A percentile compares a stretch with the other conserved stretches of the same genome.
Conservation (phyloP, 176 grass and related monocot species). For the Aegilops longissima region DNA sequence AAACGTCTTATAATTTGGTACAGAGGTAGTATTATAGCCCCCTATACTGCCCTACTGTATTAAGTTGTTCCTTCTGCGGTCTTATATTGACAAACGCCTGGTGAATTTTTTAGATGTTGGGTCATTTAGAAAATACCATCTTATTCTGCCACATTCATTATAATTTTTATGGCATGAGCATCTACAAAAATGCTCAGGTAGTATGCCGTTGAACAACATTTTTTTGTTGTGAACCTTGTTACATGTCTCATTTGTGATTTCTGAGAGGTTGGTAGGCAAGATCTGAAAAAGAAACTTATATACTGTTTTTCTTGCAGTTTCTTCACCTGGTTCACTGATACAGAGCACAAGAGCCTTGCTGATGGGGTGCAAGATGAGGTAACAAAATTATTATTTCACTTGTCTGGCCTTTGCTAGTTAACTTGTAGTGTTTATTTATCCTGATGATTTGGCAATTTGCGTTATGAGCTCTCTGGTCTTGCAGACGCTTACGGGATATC, state of each 20-base stretch:
- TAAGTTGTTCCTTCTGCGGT: not conserved
- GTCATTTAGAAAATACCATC: not conserved
- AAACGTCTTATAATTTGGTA: too few relatives aligned
- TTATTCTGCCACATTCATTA: not conserved
- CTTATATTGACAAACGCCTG: not conserved
- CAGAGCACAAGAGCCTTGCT: slow-evolving; percentile 63
- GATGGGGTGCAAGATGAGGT: slow-evolving; percentile 87
- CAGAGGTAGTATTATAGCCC: too few relatives aligned
- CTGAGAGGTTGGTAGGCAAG: not conserved
- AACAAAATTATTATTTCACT: slow-evolving; percentile 9
- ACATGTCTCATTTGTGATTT: not conserved
- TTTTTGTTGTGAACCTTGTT: not conserved
- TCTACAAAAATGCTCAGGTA: not conserved
- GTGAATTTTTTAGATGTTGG: not conserved
- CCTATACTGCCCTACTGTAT: not conserved
- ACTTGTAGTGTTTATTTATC: not conserved
- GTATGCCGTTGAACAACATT: not conserved
- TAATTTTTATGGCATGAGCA: not conserved
- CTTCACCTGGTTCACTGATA: slow-evolving; percentile 84
- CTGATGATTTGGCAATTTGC: not conserved
- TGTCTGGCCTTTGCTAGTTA: not conserved
- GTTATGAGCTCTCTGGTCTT: not conserved
- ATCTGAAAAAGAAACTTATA: not conserved
- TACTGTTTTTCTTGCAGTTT: slow-evolving; percentile 55
- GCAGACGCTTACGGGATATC: not conserved